A percentile compares a stretch with the other conserved stretches of the same genome.
phyloP scores from a whole-genome alignment of 2,329 filamentous ascomycete species.

The Fusarium acutatum region DNA sequence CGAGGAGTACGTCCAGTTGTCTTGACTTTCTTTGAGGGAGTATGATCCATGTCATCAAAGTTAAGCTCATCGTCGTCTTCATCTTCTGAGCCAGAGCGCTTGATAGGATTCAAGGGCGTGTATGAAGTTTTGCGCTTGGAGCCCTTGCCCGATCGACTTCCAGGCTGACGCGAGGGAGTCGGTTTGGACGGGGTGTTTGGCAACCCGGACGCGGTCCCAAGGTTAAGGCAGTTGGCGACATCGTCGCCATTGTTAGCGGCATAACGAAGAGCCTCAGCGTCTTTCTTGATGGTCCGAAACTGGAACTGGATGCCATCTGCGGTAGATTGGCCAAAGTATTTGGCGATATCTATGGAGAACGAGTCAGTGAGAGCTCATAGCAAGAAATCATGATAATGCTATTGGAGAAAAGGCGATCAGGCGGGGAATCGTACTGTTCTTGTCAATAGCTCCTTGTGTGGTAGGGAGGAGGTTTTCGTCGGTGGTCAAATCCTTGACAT shows the following conservation, averaged over 20 bases:
- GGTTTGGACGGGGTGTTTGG: slow-evolving; percentile 45
- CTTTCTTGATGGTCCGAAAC: slow-evolving; percentile 64
- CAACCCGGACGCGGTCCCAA: slow-evolving; percentile 36
- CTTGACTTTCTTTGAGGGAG: slow-evolving; percentile 49
- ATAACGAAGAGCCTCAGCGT: slow-evolving; percentile 58
- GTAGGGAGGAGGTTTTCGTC: slow-evolving; percentile 48
- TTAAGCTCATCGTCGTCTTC: slow-evolving; percentile 42
- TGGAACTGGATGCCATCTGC: slow-evolving; percentile 67
- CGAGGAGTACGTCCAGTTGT: slow-evolving; percentile 31
- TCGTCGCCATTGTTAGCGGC: slow-evolving; percentile 56
- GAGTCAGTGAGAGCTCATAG: not conserved
- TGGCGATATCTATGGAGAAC: slow-evolving; percentile 61
- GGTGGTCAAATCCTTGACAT: slow-evolving; percentile 54
- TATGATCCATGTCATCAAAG: slow-evolving; percentile 47
- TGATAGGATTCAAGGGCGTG: slow-evolving; percentile 33
- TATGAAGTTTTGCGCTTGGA: slow-evolving; percentile 39
- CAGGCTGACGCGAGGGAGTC: slow-evolving; percentile 30
- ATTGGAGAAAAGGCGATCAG: not conserved
- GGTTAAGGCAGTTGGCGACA: slow-evolving; percentile 52
- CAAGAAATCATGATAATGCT: not conserved
- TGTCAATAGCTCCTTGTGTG: slow-evolving; percentile 50
- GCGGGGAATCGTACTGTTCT: slow-evolving; percentile 49
- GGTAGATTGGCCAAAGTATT: slow-evolving; percentile 68
- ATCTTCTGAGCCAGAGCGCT: slow-evolving; percentile 40
- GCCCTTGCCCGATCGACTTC: slow-evolving; percentile 38